These are phyloP conservation scores for Drechmeria coniospora DNA, from an alignment of 2,329 filamentous ascomycete genomes.

Conservation along the genomic window DNA sequence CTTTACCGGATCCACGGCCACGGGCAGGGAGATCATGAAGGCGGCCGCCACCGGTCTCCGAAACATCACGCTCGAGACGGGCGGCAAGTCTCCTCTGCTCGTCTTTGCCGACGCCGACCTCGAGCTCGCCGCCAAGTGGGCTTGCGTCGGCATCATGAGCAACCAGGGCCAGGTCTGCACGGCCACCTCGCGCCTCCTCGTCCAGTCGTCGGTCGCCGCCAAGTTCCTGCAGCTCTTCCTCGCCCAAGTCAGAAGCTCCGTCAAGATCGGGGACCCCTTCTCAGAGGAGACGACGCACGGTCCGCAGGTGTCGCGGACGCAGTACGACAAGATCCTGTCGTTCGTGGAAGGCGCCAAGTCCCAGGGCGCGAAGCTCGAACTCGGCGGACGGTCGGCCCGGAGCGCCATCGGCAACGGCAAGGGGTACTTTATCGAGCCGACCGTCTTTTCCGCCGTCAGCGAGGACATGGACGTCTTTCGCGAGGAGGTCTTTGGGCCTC, in stretches of 20 bases:
- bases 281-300: slow-evolving; percentile 56
- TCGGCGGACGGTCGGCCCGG: slow-evolving; percentile 40
- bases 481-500: slow-evolving; percentile 31
- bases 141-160: slow-evolving; percentile 34
- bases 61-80: slow-evolving; percentile 52
- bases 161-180: slow-evolving; percentile 53
- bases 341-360: slow-evolving; percentile 56
- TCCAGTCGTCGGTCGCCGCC: slow-evolving; percentile 45
- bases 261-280: slow-evolving; percentile 57
- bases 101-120: slow-evolving; percentile 52
- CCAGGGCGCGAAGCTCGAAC: slow-evolving; percentile 51
- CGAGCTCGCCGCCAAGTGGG: slow-evolving; percentile 50
- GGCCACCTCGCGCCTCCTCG: slow-evolving; percentile 47
- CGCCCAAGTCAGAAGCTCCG: slow-evolving; percentile 39
- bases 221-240: slow-evolving; percentile 50
- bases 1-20: slow-evolving; percentile 62
- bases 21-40: slow-evolving; percentile 63
- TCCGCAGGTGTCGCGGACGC: slow-evolving; percentile 55
- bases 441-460: slow-evolving; percentile 26
- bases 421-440: slow-evolving; percentile 31
- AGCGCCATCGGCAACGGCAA: slow-evolving; percentile 16
- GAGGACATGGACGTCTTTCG: slow-evolving; percentile 26
- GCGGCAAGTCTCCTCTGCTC: slow-evolving; percentile 49
- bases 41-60: slow-evolving; percentile 50
- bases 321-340: slow-evolving; percentile 54